Evolutionary conservation across 345 rosid species (phyloP).

Genomic region (Zanthoxylum bungeanum): DNA sequence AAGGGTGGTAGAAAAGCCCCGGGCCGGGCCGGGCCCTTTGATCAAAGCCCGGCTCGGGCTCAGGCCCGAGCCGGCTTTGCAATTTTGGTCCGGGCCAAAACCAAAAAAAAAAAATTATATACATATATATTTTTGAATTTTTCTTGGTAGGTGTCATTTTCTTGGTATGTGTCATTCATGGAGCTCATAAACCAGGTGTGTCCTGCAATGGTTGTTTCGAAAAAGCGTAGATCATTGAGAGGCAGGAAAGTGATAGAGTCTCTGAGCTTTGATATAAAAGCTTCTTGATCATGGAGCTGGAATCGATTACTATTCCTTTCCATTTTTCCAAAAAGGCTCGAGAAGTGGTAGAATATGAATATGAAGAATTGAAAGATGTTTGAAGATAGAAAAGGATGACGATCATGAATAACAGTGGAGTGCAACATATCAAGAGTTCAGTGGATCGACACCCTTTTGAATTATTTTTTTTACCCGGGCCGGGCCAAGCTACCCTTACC

Average conservation of each 20-base stretch:
- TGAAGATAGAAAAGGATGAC: constrained; percentile 18
- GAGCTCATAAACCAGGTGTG: constrained; percentile 58
- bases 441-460: constrained; percentile 3
- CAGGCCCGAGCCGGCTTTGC: no score
- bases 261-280: constrained; percentile 19
- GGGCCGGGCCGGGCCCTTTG: no score
- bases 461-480: no score
- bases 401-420: constrained; percentile 11
- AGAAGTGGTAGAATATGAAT: constrained; percentile 6
- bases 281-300: background rate
- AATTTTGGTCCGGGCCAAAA: no score
- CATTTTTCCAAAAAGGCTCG: constrained; percentile 14
- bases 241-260: constrained; percentile 41
- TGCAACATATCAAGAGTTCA: constrained; percentile 11
- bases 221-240: constrained; percentile 32
- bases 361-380: constrained; percentile 10
- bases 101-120: no score
- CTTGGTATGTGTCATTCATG: constrained; percentile 26
- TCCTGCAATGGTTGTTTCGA: constrained; percentile 30
- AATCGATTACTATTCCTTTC: constrained; percentile 3
- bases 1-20: no score
- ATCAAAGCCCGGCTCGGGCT: no score
- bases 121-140: no score
- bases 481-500: no score
- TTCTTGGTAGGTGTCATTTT: no score